Evolutionary conservation across 2,329 filamentous ascomycete species (phyloP), one percentile per base, ranked within the genome.

Genomic region (Domatiomyces globalis): DNA sequence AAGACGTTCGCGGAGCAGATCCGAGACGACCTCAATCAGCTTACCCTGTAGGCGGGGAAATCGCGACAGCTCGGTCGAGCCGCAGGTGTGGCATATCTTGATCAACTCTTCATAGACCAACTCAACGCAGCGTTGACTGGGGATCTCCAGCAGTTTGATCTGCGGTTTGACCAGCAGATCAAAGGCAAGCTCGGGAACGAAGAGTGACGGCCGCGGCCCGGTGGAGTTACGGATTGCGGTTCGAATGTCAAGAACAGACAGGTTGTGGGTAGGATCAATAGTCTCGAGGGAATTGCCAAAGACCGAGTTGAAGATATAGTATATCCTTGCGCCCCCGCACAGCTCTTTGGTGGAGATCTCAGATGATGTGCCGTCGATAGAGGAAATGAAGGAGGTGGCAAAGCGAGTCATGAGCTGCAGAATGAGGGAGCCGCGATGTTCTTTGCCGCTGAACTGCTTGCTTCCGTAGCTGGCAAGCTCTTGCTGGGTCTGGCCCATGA

Each of bases 401-500:
- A 98, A 98, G 43, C 92, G 85, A 10, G 92, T 98, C 92, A 98
- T 98, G 52, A 95, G 79, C 68, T 96, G 90, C 56, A 98, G 72
- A 52, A 98, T 95, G 56, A 98, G 77, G 25, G 90, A 95, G 29
- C 92, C 92, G 48, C 90, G 80, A 66, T 98, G 92, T 67, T 96
- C 92, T 67, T 95, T 95, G 62, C 92, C 92, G 57, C 86, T 94
- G 66, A 98, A 98, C 62, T 94, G 86, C 73, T 92, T 94, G 66
- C 96, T 94, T 39, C 92, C 92, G 65, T 98, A 98, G 68, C 90
- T 95, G 44, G 92, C 92, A 52, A 98, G 77, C 68, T 98, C 92
- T 71, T 98, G 92, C 66, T 98, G 92, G 47, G 92, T 96, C 69
- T 98, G 92, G n/a, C 92, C 92, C 92, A 98, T 98, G 49, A 98